Evolutionary conservation across 2,329 filamentous ascomycete genomes (phyloP).

Genomic region (Colletotrichum sp.): DNA sequence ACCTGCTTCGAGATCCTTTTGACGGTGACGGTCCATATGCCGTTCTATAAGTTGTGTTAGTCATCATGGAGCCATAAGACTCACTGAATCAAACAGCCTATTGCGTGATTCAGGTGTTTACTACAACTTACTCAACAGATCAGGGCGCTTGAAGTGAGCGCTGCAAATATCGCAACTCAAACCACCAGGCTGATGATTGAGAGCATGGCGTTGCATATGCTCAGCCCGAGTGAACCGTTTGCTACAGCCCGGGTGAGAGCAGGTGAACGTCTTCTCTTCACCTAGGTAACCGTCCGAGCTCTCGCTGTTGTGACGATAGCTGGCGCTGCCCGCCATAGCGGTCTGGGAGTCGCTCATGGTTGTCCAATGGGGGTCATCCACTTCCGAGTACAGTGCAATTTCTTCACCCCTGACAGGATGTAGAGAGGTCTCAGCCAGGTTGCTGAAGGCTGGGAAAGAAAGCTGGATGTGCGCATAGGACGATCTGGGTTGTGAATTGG

Average conservation of each 20-base stretch:
- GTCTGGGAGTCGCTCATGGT: neutral
- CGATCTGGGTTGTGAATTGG: neutral
- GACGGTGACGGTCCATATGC: slow-evolving; percentile 59
- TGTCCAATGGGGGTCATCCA: neutral
- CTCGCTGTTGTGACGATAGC: slow-evolving; percentile 4
- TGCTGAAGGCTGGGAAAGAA: neutral
- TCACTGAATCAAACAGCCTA: neutral
- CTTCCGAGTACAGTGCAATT: neutral
- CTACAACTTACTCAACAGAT: slow-evolving; percentile 42
- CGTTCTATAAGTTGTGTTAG: slow-evolving; percentile 48
- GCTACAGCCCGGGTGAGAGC: slow-evolving; percentile 50
- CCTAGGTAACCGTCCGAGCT: neutral
- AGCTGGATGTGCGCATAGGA: neutral
- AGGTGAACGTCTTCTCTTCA: slow-evolving; percentile 27
- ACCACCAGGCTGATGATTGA: slow-evolving; percentile 60
- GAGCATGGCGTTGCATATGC: slow-evolving; percentile 61
- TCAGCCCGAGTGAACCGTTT: slow-evolving; percentile 63
- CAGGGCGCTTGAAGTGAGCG: slow-evolving; percentile 65
- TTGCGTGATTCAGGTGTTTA: neutral
- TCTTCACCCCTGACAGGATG: neutral
- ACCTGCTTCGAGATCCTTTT: slow-evolving; percentile 61
- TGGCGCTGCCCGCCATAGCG: neutral
- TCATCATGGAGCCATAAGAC: neutral
- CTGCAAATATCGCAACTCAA: slow-evolving; percentile 64
- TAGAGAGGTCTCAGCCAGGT: neutral